Evolutionary conservation across 2,329 filamentous ascomycete species (phyloP), one percentile per base, ranked within the genome.

Genomic region (Polychaeton citri): DNA sequence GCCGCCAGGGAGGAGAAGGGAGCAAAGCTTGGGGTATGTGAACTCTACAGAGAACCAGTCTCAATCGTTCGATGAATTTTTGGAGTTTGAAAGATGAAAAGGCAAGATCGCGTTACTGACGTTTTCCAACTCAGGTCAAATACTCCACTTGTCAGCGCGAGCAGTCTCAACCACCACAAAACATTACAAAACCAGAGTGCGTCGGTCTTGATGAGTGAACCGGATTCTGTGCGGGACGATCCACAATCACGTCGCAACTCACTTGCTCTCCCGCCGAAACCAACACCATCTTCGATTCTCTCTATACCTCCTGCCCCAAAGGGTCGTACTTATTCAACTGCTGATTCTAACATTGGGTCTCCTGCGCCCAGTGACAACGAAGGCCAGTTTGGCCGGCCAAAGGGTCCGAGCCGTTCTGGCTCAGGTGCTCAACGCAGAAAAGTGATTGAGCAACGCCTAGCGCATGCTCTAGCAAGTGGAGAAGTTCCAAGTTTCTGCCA

Each of bases 401-500:
- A 34, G 13, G 48, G 48, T n/a, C 36, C 39, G 4, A 42, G 41
- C 16, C 43, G 52, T 24, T 54, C 51, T 51, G 69, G 57, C 46
- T 65, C 58, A 55, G 72, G 59, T 60, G 72, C 57, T 65, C 78
- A 68, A 72, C 81, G 69, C 69, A 79, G 63, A 57, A 81, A 82
- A 43, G 62, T 69, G 38, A 74, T 78, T 33, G 65, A 71, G 43
- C 64, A 70, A 17, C 66, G 66, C 34, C 55, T 78, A 16, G 63
- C 72, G 30, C 57, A 62, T 38, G 68, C 71, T 16, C 77, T 96
- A 36, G 69, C 70, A n/a, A 75, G 76, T 37, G 90, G 90, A 4
- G 74, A 86, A 45, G 80, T 87, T 67, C 90, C 90, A 0, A 79
- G 81, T 1, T 96, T 79, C 52, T 98, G 90, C 57, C 74, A 74